Evolutionary conservation across 306 rosid genomes (phyloP), one percentile per base, ranked within the genome.

Genomic region (Abrus precatorius): DNA sequence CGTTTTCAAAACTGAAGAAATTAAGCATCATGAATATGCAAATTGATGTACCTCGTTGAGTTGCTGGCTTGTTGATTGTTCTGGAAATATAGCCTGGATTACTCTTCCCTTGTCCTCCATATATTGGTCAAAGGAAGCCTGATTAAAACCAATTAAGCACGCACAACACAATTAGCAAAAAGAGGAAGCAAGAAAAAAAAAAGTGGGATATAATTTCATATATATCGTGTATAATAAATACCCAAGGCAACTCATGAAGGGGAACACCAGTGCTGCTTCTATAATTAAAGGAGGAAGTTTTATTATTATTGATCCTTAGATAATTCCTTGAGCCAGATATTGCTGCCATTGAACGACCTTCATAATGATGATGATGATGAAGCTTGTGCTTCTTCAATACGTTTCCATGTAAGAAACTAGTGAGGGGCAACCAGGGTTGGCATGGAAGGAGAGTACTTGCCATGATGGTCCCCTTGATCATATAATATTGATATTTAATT

Each of bases 111-210:
- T 80, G 1, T 84, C 60, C 7, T 84, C 87, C 80, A 84, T 75
- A 36, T 84, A 84, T 34, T 75, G 45, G 62, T 80, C 82, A 80
- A 84, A 80, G 1, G 75, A 70, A 80, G 62, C 87, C 87, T 84
- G 0, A 43, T 27, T 20, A 60, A 60, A 60, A 60, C 10, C 27
- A 69, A 44, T 32, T 40, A n/a, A 54, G 1, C 52, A 75, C 71
- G 45, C 80, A 60, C 30, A 53, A 52, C 13, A 70, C 7, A 52
- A 50, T 40, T 28, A 11, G 9, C 11, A 33, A 32, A 32, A 33
- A 11, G 9, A 13, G 5, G 1, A 9, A 45, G 20, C 57, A 67
- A 1, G 34, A 30, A 69, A 43, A 69, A 30, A 47, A 43, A 47
- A 50, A 32, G 41, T 27, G 9, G 41, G 6, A 27, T 33, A 72